Base-by-base conservation (phyloP, 805 yeast species). In the Nakazawaea populi region DNA sequence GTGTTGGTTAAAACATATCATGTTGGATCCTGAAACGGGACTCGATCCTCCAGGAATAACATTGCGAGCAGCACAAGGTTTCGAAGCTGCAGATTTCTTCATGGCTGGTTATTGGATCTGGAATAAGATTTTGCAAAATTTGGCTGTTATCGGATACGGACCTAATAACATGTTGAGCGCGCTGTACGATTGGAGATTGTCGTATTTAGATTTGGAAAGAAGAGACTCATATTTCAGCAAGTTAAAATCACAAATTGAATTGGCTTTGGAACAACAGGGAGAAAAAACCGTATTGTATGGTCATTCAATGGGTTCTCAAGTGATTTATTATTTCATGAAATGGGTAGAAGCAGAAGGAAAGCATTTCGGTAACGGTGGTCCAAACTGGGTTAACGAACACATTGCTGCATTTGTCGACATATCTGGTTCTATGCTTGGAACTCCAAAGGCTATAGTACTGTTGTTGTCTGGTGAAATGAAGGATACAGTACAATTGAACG, bases 61-160 rank as follows among this genome's bases (percentile, higher is more conserved):
- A 58, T 63, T 94, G 29, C 73, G 99, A 51, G 95, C 98, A 0
- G 92, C 97, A 0, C 96, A 88, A 64, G 99, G 99, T 0, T 88
- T 94, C 65, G 97, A 91, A 60, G 94, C 97, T 1, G 94, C 97
- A 0, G 99, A 94, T 68, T 94, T 89, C 67, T 94, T 94, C 61
- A 83, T 94, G 67, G 88, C 97, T 4, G 99, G 99, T 0, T 94
- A 94, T 66, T 94, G 99, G 99, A 89, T 94, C 60, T 94, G 99
- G 99, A 89, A 89, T 64, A 94, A 94, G 64, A 80, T 94, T 48
- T 73, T 94, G n/a, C 96, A 92, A 66, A 94, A 94, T 61, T 71
- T 94, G 56, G 96, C 97, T 3, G 97, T 89, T 0, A 80, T 94
- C 54, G 97, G 97, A 0, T 94, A 94, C 67, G 96, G 89, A 45